These are phyloP conservation scores for Wallacemonas rigidus DNA, from an alignment of 208 protist species.

Conservation along the genomic window DNA sequence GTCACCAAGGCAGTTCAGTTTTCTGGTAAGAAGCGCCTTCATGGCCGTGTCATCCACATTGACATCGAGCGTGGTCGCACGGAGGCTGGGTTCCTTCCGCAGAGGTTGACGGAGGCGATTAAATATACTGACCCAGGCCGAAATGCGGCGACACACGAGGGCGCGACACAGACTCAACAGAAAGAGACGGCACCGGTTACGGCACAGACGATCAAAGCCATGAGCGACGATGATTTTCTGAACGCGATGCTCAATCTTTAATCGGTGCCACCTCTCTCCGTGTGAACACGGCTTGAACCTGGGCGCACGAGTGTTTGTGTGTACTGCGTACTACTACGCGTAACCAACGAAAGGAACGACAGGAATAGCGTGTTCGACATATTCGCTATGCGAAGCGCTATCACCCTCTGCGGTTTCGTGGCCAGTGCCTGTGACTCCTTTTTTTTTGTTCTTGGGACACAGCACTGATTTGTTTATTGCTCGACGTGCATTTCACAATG, in stretches of 20 bases:
- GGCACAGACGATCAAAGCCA: constrained; percentile 13
- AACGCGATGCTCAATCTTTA: constrained; percentile 68
- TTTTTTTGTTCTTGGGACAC: too few species aligned
- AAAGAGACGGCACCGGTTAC: neutral
- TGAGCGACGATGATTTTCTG: constrained; percentile 63
- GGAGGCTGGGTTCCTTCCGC: constrained; percentile 63
- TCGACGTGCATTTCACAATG: too few species aligned
- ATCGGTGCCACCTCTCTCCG: neutral
- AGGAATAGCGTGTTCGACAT: too few species aligned
- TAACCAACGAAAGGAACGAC: too few species aligned
- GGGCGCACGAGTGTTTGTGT: too few species aligned
- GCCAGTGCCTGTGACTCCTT: too few species aligned
- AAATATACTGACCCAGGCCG: neutral
- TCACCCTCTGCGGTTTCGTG: too few species aligned
- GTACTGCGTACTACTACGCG: too few species aligned
- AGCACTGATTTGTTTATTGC: too few species aligned
- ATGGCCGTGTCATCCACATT: constrained; percentile 62
- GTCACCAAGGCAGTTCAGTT: constrained; percentile 55
- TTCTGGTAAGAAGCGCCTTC: constrained; percentile 59
- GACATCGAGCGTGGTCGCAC: constrained; percentile 74
- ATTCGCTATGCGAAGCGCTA: too few species aligned
- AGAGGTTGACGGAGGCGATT: constrained; percentile 43
- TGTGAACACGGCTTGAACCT: too few species aligned
- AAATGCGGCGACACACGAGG: neutral
- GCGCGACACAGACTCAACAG: neutral